A percentile compares a stretch with the other conserved stretches of the same genome.
Conservation (phyloP, 1,139 yeast genomes). For the Zhuliangozyma blackwelliae region DNA sequence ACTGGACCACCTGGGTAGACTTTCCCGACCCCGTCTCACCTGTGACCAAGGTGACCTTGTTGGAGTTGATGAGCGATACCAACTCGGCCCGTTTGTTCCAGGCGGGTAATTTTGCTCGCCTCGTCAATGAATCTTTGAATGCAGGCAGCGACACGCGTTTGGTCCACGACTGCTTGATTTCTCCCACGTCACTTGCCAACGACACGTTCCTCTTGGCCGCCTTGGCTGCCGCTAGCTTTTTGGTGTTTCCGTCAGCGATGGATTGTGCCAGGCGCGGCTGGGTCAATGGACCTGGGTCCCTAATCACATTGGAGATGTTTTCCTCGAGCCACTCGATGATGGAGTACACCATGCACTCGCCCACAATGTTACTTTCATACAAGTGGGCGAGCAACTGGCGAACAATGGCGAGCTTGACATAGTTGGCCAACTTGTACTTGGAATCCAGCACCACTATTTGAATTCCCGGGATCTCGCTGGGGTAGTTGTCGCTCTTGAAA, state of each 20-base stretch:
- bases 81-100: conserved; percentile 64
- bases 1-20: conserved; percentile 90
- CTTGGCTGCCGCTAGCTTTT: neutral
- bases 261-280: neutral
- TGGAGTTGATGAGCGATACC: conserved; percentile 48
- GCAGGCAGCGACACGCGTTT: conserved; percentile 5
- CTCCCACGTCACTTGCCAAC: conserved; percentile 9
- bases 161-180: conserved; percentile 20
- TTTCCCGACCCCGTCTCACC: conserved; percentile 99
- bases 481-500: conserved; percentile 52
- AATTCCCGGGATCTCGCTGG: conserved; percentile 59
- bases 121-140: conserved; percentile 13
- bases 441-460: conserved; percentile 47
- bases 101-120: conserved; percentile 70
- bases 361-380: conserved; percentile 41
- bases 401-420: conserved; percentile 64
- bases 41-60: conserved; percentile 73
- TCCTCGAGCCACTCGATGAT: conserved; percentile 74
- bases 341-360: conserved; percentile 64
- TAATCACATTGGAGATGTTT: conserved; percentile 51
- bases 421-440: conserved; percentile 59
- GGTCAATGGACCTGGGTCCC: conserved; percentile 67
- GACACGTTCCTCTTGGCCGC: no score
- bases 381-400: conserved; percentile 43
- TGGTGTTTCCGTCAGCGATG: neutral